Base-by-base conservation (phyloP, 2,329 filamentous ascomycete genomes). In the Eutypella sp. region DNA sequence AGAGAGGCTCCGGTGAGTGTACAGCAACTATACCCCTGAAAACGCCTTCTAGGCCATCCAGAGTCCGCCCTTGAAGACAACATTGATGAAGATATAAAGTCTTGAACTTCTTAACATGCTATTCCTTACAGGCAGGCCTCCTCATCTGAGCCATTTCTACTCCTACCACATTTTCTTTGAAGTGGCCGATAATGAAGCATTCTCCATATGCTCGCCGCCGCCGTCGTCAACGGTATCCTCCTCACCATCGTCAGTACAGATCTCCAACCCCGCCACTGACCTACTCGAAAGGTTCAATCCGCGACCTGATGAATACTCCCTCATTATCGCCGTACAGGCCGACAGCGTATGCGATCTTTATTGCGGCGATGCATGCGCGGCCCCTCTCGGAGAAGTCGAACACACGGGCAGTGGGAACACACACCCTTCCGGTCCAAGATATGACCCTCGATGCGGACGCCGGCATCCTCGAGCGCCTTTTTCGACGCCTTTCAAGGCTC, bases 351-450 rank as follows among this genome's bases (percentile, higher is more conserved):
- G 85, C 86, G 39, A 75, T 74, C 69, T 89, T 89, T 78, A 89
- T 82, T 0, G 77, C 79, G 34, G 76, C 66, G 1, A 90, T 67
- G 56, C 87, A 90, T 2, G 78, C 66, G 6, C 75, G 70, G 43
- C 84, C 74, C 53, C 82, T 69, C 60, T 80, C 73, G 16, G 69
- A 61, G 58, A 90, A 91, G 64, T 90, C 85, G 60, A 91, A n/a
- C n/a, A 87, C 78, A 90, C 89, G 2, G 85, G 84, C 59, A 84
- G 84, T 1, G 85, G 85, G 61, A 90, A 91, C 1, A 74, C 66
- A 1, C 70, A 72, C 20, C 66, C 27, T 62, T 55, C 18, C 66
- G 65, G 6, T 57, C 60, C 23, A 72, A 60, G 11, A 70, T 71
- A 52, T 80, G 72, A 0, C 76, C 79, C 36, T 69, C 72, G 34